Conservation (phyloP, 805 yeast genomes). For the Sungouiella thailandica region DNA sequence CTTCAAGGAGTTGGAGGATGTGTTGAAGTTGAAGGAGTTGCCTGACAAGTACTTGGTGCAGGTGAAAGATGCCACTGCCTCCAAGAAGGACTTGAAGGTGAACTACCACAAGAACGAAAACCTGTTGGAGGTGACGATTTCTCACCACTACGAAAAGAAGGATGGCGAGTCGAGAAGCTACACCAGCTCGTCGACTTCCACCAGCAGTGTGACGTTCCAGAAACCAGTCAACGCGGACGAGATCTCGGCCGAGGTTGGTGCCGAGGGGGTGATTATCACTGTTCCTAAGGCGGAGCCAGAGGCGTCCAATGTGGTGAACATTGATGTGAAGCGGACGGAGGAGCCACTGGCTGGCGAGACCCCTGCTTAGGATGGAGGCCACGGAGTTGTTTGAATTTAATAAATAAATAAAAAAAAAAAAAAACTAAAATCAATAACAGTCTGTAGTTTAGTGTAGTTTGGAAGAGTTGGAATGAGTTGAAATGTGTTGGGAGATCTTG, state of each 20-base stretch:
- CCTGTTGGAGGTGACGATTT: constrained; percentile 17
- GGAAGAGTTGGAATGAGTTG: too few relatives aligned
- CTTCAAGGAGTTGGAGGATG: constrained; percentile 1
- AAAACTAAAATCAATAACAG: too few relatives aligned
- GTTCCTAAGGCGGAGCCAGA: constrained; percentile 4
- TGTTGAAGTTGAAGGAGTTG: constrained; percentile 17
- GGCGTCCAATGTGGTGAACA: neutral
- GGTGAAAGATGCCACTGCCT: constrained; percentile 10
- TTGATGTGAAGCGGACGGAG: neutral
- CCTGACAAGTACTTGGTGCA: constrained; percentile 19
- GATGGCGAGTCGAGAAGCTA: constrained; percentile 7
- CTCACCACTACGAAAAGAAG: constrained; percentile 7
- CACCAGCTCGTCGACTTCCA: constrained; percentile 12
- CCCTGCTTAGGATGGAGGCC: too few relatives aligned
- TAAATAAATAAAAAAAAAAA: too few relatives aligned
- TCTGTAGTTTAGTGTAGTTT: too few relatives aligned
- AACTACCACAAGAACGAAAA: constrained; percentile 21
- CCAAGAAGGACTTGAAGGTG: constrained; percentile 18
- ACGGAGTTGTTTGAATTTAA: too few relatives aligned
- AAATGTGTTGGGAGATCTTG: too few relatives aligned
- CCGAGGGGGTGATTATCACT: constrained; percentile 15
- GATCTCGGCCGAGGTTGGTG: constrained; percentile 17
- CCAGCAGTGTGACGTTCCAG: constrained; percentile 18
- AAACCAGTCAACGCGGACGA: constrained; percentile 20
- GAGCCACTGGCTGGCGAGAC: too few relatives aligned